phyloP scores from a whole-genome alignment of 1,284 basidiomycete genomes.

The Omphalotus olearius region DNA sequence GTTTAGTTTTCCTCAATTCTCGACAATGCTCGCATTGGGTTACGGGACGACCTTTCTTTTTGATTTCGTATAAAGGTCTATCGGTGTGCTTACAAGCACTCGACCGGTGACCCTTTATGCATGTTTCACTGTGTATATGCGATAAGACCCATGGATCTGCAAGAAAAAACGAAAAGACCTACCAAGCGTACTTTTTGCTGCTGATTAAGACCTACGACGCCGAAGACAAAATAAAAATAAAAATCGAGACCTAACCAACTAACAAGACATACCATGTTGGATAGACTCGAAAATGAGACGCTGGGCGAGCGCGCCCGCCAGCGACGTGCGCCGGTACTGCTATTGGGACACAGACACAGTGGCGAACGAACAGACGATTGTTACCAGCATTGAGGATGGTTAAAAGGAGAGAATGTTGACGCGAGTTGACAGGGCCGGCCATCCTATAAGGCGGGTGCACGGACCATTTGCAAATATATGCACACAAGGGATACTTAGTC shows the following conservation, averaged over 20 bases:
- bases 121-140: slow-evolving; percentile 55
- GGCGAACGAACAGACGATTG: slow-evolving; percentile 26
- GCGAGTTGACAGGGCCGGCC: slow-evolving; percentile 41
- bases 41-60: slow-evolving; percentile 76
- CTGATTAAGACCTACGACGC: slow-evolving; percentile 62
- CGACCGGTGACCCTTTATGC: slow-evolving; percentile 81
- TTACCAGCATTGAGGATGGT: slow-evolving; percentile 37
- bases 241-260: not conserved
- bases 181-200: slow-evolving; percentile 82
- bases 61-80: slow-evolving; percentile 74
- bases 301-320: slow-evolving; percentile 42
- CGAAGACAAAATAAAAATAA: not conserved
- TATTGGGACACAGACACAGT: slow-evolving; percentile 38
- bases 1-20: slow-evolving; percentile 71
- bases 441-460: slow-evolving; percentile 30
- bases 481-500: not conserved
- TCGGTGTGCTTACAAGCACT: slow-evolving; percentile 75
- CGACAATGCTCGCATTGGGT: slow-evolving; percentile 78
- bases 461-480: slow-evolving; percentile 20
- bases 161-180: slow-evolving; percentile 20
- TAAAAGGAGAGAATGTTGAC: slow-evolving; percentile 35
- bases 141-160: not conserved
- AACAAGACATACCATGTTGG: slow-evolving; percentile 34
- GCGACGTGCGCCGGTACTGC: slow-evolving; percentile 38
- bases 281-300: slow-evolving; percentile 20